These are phyloP conservation scores for Epicoccum nigrum DNA, from an alignment of 2,329 filamentous ascomycete genomes.

Conservation along the genomic window DNA sequence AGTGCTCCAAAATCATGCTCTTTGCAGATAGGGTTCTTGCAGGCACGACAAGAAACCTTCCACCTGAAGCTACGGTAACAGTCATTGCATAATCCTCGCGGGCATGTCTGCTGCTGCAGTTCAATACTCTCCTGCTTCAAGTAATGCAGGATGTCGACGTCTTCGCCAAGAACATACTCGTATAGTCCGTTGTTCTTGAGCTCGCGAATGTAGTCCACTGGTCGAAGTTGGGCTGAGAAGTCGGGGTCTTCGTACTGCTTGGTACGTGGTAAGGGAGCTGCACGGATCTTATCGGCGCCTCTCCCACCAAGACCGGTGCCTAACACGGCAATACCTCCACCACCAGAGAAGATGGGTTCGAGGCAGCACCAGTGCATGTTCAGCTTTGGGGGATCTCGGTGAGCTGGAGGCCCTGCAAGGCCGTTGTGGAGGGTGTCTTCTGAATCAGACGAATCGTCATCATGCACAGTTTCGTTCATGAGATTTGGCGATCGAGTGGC, in stretches of 20 bases:
- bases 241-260: conserved; percentile 64
- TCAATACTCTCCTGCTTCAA: conserved; percentile 52
- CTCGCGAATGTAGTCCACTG: conserved; percentile 51
- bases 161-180: conserved; percentile 50
- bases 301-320: conserved; percentile 55
- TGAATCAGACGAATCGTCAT: conserved; percentile 48
- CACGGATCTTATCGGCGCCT: conserved; percentile 62
- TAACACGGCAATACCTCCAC: conserved; percentile 63
- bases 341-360: conserved; percentile 65
- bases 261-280: conserved; percentile 61
- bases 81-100: conserved; percentile 62
- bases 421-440: conserved; percentile 47
- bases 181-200: conserved; percentile 51
- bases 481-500: conserved; percentile 61
- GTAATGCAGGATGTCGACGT: conserved; percentile 48
- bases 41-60: conserved; percentile 65
- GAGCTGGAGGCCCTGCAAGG: conserved; percentile 42
- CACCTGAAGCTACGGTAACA: conserved; percentile 64
- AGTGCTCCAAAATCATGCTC: conserved; percentile 65
- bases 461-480: conserved; percentile 59
- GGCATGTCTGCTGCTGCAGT: conserved; percentile 54
- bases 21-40: conserved; percentile 63
- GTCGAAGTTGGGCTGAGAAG: conserved; percentile 56
- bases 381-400: conserved; percentile 54
- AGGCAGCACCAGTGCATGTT: conserved; percentile 67